Evolutionary conservation across 805 yeast genomes (phyloP).

Genomic region (Maudiozyma serrabonitensis): DNA sequence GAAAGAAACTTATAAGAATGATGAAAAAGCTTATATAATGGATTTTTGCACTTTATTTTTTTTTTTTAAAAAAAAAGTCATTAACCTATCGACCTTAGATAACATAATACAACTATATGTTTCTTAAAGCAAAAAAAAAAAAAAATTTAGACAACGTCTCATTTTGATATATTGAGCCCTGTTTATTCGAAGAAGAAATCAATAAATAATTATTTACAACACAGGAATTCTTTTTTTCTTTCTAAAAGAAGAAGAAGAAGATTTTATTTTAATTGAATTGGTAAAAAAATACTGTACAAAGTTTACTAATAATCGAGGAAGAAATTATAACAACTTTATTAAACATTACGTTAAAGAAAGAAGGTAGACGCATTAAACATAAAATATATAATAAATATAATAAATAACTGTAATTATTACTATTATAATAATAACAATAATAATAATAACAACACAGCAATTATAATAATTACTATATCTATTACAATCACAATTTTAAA

Average conservation of each 20-base stretch:
- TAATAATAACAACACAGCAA: too few relatives aligned
- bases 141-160: background rate
- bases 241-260: too few relatives aligned
- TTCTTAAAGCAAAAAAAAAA: too few relatives aligned
- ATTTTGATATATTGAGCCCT: background rate
- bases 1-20: background rate
- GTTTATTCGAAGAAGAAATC: background rate
- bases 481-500: background rate
- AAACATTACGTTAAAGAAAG: background rate
- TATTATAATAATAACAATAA: too few relatives aligned
- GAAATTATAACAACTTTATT: background rate
- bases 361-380: background rate
- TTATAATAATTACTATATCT: background rate
- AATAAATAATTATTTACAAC: too few relatives aligned
- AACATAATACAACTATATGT: background rate
- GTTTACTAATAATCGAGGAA: background rate
- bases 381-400: too few relatives aligned
- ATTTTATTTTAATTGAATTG: too few relatives aligned
- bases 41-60: background rate
- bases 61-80: too few relatives aligned
- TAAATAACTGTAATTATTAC: too few relatives aligned
- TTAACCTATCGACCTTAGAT: background rate
- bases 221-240: too few relatives aligned
- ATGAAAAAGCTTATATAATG: background rate
- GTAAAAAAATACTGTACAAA: too few relatives aligned